Evolutionary conservation across 345 rosid genomes (phyloP).

Genomic region (Noccaea caerulescens): DNA sequence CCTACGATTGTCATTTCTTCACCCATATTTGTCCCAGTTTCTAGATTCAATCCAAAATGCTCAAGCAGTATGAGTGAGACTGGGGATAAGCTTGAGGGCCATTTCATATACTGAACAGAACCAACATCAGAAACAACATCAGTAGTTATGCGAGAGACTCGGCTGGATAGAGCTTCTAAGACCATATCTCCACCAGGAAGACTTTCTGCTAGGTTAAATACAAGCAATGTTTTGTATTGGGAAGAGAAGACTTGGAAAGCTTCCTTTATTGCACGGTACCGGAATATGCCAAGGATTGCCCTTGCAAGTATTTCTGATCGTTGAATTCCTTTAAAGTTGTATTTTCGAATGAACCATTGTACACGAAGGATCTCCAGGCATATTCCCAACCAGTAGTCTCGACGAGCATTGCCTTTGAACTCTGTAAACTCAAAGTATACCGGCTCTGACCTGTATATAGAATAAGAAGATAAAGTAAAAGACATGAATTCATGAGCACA

Average conservation of each 20-base stretch:
- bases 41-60: slow-evolving; percentile 65
- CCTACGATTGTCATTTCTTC: slow-evolving; percentile 51
- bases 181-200: slow-evolving; percentile 88
- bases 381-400: slow-evolving; percentile 90
- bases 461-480: slow-evolving; percentile 30
- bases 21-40: slow-evolving; percentile 53
- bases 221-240: slow-evolving; percentile 74
- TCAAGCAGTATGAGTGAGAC: slow-evolving; percentile 62
- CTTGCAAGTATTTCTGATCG: slow-evolving; percentile 73
- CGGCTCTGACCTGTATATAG: slow-evolving; percentile 65
- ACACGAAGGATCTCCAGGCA: slow-evolving; percentile 80
- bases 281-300: slow-evolving; percentile 73
- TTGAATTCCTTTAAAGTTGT: slow-evolving; percentile 67
- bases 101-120: slow-evolving; percentile 52
- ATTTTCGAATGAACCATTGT: slow-evolving; percentile 67
- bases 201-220: slow-evolving; percentile 89
- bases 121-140: slow-evolving; percentile 43
- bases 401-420: slow-evolving; percentile 87
- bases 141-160: slow-evolving; percentile 56
- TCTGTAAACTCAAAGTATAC: slow-evolving; percentile 90
- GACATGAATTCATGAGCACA: slow-evolving; percentile 8
- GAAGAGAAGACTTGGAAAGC: slow-evolving; percentile 79
- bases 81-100: slow-evolving; percentile 57
- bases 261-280: slow-evolving; percentile 79
- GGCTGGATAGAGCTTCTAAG: slow-evolving; percentile 67